Percentiles rank a stretch among this genome's conserved stretches.
These are phyloP conservation scores for Claviceps pazoutovae DNA, from an alignment of 2,329 filamentous ascomycete genomes.

Conservation along the genomic window DNA sequence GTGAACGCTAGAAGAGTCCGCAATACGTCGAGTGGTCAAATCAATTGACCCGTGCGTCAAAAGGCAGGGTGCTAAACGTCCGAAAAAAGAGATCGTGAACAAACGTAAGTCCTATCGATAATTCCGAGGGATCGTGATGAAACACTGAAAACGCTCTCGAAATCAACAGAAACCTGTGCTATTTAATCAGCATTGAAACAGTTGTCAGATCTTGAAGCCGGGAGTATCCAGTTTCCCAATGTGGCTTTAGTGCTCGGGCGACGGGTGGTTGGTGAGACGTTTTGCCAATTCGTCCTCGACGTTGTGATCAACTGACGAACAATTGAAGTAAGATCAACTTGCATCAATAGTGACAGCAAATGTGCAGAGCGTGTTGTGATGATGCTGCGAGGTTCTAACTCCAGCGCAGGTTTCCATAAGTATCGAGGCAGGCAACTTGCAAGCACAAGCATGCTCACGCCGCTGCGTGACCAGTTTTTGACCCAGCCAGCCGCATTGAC, in stretches of 20 bases:
- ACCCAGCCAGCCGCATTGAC: neutral
- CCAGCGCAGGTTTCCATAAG: neutral
- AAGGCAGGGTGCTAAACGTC: constrained; percentile 13
- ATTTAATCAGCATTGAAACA: constrained; percentile 11
- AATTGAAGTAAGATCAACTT: neutral
- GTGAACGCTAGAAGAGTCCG: constrained; percentile 16
- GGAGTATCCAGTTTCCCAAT: neutral
- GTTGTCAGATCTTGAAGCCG: neutral
- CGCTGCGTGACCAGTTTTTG: neutral
- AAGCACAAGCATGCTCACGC: neutral
- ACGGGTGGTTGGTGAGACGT: neutral
- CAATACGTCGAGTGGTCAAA: constrained; percentile 8
- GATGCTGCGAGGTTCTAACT: neutral
- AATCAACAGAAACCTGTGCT: constrained; percentile 26
- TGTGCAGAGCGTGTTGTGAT: neutral
- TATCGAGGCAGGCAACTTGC: neutral
- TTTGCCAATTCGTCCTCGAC: neutral
- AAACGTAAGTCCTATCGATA: constrained; percentile 22
- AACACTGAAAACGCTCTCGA: constrained; percentile 25
- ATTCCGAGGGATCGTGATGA: constrained; percentile 28
- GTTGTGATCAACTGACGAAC: neutral
- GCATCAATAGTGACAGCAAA: neutral
- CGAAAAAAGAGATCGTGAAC: constrained; percentile 13
- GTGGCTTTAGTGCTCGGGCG: neutral
- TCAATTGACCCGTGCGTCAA: constrained; percentile 9